Base-by-base conservation (phyloP, 208 protist genomes). In the Trypanosoma congolense region DNA sequence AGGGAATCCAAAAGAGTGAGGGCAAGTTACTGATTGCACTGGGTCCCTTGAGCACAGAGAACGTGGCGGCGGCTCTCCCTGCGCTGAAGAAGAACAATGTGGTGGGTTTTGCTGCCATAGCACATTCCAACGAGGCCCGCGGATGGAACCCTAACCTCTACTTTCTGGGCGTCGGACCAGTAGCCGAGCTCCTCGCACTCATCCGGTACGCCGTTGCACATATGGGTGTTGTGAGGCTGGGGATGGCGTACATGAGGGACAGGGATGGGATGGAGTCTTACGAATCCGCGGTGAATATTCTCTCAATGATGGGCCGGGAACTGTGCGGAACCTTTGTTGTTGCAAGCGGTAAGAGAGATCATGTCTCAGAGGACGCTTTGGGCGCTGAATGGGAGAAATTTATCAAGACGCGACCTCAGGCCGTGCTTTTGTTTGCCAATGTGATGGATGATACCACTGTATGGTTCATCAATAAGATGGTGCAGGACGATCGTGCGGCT, bases 151-250 rank as follows among this genome's bases (percentile, higher is more conserved):
- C 16, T 19, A 31, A 73, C 21, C 14, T 65, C 40, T 70, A 70
- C 46, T 85, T 70, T 47, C 64, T 60, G 16, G 54, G 71, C 9
- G 56, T 61, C 2, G 66, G 70, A 12, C 65, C 74, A 3, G 43
- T 47, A n/a, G 41, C 61, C 1, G 78, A 75, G 55, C 45, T 86
- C 33, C 21, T 68, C 24, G 54, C 63, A 42, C 30, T 81, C 14
- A 21, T 79, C 12, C n/a, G 43, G 14, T 57, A 70, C 52, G 41
- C 61, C n/a, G 12, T 73, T 29, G 69, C 61, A 33, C 29, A n/a
- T 0, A 41, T 79, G 12, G 53, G 63, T 24, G 60, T 58, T 18
- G 30, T 57, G 2, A 64, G 70, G 35, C 31, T 86, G 3, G 71
- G 61, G 26, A 55, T 61, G 21, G 61, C 61, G 62, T 61, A 61